Base-by-base conservation (phyloP, 495 filamentous ascomycete genomes). In the Clohesyomyces aquaticus region DNA sequence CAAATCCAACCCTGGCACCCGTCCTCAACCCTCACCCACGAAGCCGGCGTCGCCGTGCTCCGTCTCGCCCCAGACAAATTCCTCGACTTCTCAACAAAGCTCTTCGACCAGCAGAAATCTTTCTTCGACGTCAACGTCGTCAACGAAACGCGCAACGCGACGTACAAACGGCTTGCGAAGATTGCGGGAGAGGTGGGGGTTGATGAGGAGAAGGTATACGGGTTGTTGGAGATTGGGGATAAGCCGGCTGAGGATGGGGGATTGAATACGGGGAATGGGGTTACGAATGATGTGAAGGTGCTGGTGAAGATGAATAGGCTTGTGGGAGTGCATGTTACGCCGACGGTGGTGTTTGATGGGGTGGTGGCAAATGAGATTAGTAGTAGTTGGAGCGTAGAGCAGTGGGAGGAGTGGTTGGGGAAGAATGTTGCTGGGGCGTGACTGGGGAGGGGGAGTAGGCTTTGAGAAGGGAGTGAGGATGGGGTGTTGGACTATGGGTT, bases 1-100 rank as follows among this genome's bases (percentile, higher is more conserved):
- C 93, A 96, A 71, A 85, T 96, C 66, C 93, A 98, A 74, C 93
- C 93, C 14, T 98, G 93, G 93, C 92, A 98, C 74, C 93, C 93
- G 12, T 90, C 88, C 47, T 91, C 87, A 21, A 96, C 91, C 0
- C 84, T 96, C 16, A 81, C 82, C 23, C 93, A 98, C 76, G 93
- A 97, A 81, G 91, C 93, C 41, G 93, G 79, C 8, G 80, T 88
- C 10, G 93, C 91, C 9, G 88, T 96, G 6, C 79, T 90, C 45
- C 82, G 78, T 23, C 65, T 90, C 1, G 74, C 86, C 1, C 87
- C 90, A 0, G 77, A 81, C 14, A 85, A 84, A 63, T 96, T 93
- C 79, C 93, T 85, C 85, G 77, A 80, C 11, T 96, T 93, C 74
- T 88, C 84, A 71, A 82, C 74, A 48, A 85, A 79, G 6, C 79